These are phyloP conservation scores for Fusarium marasasianum DNA, from an alignment of 2,329 filamentous ascomycete genomes.

Conservation along the genomic window DNA sequence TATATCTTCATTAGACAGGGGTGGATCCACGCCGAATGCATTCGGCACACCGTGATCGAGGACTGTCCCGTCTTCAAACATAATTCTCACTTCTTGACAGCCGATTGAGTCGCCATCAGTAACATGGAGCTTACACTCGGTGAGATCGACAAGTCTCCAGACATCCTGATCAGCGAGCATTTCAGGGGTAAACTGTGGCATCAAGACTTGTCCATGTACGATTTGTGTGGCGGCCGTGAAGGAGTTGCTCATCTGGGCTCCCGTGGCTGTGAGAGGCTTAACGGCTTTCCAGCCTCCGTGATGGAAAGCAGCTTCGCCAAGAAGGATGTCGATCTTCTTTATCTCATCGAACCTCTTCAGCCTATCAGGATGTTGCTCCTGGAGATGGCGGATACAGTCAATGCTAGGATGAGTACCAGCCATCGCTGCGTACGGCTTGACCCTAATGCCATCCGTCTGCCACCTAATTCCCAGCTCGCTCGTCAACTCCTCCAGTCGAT, in stretches of 20 bases:
- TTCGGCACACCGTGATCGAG: neutral
- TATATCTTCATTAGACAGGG: neutral
- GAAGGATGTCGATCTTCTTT: neutral
- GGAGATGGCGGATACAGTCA: neutral
- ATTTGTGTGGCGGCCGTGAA: neutral
- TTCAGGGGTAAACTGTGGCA: neutral
- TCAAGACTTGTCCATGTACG: constrained; percentile 1
- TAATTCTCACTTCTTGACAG: neutral
- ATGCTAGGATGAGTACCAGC: constrained; percentile 7
- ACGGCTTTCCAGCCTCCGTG: neutral
- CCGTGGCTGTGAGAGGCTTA: neutral
- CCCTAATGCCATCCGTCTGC: neutral
- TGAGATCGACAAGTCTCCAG: neutral
- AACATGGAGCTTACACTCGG: neutral
- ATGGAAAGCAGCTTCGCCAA: constrained; percentile 7
- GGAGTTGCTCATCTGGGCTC: constrained; percentile 8
- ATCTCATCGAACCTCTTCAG: neutral
- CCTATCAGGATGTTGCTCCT: neutral
- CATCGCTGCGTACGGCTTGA: constrained; percentile 2
- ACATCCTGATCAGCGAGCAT: neutral
- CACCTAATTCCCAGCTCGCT: neutral
- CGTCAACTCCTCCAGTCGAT: neutral
- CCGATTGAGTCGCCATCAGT: neutral
- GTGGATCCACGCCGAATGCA: neutral
- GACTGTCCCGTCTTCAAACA: neutral